Percentiles rank a stretch among this genome's conserved stretches.
phyloP scores from a whole-genome alignment of 1,284 basidiomycete genomes.

The Tremellales sp. region DNA sequence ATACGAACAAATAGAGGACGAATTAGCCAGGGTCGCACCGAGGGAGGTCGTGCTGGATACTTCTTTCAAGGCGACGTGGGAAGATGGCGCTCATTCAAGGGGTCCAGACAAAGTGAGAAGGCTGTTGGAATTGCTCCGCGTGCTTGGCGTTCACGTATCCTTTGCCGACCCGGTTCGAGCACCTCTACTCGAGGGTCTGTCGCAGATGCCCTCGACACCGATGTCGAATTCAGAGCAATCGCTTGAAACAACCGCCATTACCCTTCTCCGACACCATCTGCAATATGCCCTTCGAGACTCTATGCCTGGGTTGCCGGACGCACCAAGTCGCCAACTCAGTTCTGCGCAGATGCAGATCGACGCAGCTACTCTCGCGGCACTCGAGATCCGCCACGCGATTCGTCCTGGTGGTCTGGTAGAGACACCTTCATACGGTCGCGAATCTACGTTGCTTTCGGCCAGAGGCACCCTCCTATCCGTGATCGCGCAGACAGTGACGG shows the following conservation, averaged over 20 bases:
- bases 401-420: conserved; percentile 61
- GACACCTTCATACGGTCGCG: conserved; percentile 8
- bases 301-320: conserved; percentile 53
- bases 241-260: conserved; percentile 60
- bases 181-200: conserved; percentile 1
- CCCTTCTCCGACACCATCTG: conserved; percentile 66
- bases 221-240: neutral
- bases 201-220: conserved; percentile 1
- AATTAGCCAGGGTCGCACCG: conserved; percentile 75
- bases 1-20: conserved; percentile 64
- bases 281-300: conserved; percentile 69
- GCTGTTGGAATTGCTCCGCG: conserved; percentile 27
- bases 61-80: conserved; percentile 45
- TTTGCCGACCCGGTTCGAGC: conserved; percentile 27
- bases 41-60: conserved; percentile 72
- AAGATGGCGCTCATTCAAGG: neutral
- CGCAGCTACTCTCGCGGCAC: conserved; percentile 78
- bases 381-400: conserved; percentile 77
- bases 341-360: conserved; percentile 80
- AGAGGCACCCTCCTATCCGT: conserved; percentile 67
- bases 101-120: conserved; percentile 1
- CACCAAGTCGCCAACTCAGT: conserved; percentile 59
- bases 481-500: conserved; percentile 74
- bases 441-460: conserved; percentile 10
- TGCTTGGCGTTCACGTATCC: conserved; percentile 36